phyloP scores from a whole-genome alignment of 1,284 basidiomycete species.

The Phlebopus sp. region DNA sequence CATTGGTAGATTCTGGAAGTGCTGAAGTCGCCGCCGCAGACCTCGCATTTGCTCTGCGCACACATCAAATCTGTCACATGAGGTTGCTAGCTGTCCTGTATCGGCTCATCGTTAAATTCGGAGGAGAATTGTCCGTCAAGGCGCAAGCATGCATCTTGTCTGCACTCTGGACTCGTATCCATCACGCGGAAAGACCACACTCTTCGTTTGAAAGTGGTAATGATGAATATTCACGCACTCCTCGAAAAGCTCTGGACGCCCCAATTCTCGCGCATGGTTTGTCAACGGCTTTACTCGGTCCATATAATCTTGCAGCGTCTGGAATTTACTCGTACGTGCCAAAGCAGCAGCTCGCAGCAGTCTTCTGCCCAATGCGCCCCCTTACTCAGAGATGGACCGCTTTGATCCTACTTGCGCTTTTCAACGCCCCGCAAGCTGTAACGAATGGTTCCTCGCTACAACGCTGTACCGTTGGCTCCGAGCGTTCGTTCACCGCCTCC shows the following conservation, averaged over 20 bases:
- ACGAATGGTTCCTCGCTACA: not conserved
- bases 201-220: not conserved
- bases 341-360: slow-evolving; percentile 9
- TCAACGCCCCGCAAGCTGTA: slow-evolving; percentile 14
- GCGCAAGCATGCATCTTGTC: slow-evolving; percentile 21
- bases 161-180: slow-evolving; percentile 23
- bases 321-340: not conserved
- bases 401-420: slow-evolving; percentile 18
- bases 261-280: slow-evolving; percentile 16
- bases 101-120: slow-evolving; percentile 21
- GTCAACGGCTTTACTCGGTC: slow-evolving; percentile 15
- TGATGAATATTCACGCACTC: not conserved
- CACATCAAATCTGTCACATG: slow-evolving; percentile 22
- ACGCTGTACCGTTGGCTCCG: not conserved
- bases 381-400: slow-evolving; percentile 23
- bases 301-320: not conserved
- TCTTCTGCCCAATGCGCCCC: slow-evolving; percentile 15
- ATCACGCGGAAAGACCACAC: not conserved
- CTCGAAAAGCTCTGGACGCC: slow-evolving; percentile 2
- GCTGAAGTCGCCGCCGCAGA: slow-evolving; percentile 19
- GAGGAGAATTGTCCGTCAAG: slow-evolving; percentile 11
- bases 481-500: slow-evolving; percentile 8
- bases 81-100: slow-evolving; percentile 30
- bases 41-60: slow-evolving; percentile 21
- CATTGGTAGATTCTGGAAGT: slow-evolving; percentile 21